phyloP scores from a whole-genome alignment of 2,329 filamentous ascomycete species.

The Aureobasidium lini region DNA sequence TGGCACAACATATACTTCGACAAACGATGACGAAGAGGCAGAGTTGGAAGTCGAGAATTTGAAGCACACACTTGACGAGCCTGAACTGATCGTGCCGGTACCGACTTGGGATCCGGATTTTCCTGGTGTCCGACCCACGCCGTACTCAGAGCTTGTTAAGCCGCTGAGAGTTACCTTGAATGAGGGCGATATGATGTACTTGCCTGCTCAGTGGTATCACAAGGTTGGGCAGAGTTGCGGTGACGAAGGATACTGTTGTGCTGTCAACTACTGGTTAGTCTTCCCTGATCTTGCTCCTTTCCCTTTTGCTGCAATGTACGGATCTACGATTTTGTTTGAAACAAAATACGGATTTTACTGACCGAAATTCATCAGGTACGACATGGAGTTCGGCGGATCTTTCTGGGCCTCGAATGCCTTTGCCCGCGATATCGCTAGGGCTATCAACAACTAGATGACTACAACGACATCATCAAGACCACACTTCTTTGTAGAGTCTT shows the following conservation, averaged over 20 bases:
- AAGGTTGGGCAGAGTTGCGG: conserved; percentile 68
- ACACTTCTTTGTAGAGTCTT: no score
- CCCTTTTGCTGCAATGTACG: neutral
- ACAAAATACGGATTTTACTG: no score
- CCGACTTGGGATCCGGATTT: conserved; percentile 67
- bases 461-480: no score
- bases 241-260: conserved; percentile 64
- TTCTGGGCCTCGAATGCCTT: conserved; percentile 58
- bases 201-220: conserved; percentile 79
- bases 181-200: conserved; percentile 72
- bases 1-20: conserved; percentile 52
- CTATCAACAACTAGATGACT: neutral
- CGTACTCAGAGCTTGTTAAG: conserved; percentile 51
- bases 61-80: conserved; percentile 28
- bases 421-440: conserved; percentile 21
- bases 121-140: conserved; percentile 43
- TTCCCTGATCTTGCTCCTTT: neutral
- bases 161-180: conserved; percentile 62
- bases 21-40: conserved; percentile 14
- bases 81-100: conserved; percentile 52
- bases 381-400: conserved; percentile 67
- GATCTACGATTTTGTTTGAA: no score
- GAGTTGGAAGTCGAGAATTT: conserved; percentile 17
- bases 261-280: conserved; percentile 72
- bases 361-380: conserved; percentile 51